Evolutionary conservation across 345 rosid genomes (phyloP).

Genomic region (Bruguiera gymnorhiza): DNA sequence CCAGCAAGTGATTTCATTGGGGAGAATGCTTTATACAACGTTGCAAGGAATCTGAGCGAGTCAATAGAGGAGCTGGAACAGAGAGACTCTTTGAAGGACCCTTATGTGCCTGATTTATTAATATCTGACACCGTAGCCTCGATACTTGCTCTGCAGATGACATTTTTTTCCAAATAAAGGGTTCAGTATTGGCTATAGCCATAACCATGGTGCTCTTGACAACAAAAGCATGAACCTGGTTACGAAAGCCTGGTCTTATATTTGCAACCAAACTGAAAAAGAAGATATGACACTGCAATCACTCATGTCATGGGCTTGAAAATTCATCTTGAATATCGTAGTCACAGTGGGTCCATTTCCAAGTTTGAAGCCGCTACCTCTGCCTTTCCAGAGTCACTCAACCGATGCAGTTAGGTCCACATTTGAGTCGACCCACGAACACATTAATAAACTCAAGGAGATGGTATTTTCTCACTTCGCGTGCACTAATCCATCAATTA

Average conservation of each 20-base stretch:
- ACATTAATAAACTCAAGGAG: slow-evolving; percentile 24
- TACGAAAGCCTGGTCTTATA: slow-evolving; percentile 24
- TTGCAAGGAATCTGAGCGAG: no score
- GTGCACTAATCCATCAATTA: neutral
- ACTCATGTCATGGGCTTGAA: neutral
- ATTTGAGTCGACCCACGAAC: slow-evolving; percentile 14
- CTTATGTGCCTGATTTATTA: no score
- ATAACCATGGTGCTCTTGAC: slow-evolving; percentile 17
- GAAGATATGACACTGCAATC: neutral
- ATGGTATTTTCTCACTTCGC: neutral
- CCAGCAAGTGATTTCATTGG: no score
- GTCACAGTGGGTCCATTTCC: neutral
- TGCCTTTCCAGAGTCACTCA: neutral
- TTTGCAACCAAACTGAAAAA: slow-evolving; percentile 1
- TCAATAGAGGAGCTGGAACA: no score
- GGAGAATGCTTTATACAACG: no score
- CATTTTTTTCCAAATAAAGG: slow-evolving; percentile 21
- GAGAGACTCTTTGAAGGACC: no score
- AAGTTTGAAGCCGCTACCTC: slow-evolving; percentile 10
- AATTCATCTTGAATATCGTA: slow-evolving; percentile 1
- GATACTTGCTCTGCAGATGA: slow-evolving; percentile 13
- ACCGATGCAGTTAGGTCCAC: slow-evolving; percentile 19
- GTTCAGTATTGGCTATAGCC: slow-evolving; percentile 7
- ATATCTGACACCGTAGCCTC: neutral
- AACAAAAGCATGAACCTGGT: slow-evolving; percentile 5